Base-by-base conservation (phyloP, 1,284 basidiomycete species). In the Tilletia indica region DNA sequence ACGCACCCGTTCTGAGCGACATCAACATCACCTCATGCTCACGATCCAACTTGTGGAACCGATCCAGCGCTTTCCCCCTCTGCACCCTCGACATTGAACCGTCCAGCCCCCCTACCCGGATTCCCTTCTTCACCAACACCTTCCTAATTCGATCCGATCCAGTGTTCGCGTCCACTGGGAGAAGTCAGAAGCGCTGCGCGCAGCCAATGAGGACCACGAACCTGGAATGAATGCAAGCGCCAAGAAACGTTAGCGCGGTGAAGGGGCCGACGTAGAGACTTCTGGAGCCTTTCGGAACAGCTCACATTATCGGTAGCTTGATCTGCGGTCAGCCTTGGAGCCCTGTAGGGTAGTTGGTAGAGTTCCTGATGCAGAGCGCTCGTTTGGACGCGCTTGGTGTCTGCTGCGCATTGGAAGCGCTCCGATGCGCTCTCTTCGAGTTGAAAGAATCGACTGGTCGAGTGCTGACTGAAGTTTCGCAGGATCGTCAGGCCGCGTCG, bases 81-180 rank as follows among this genome's bases (percentile, higher is more conserved):
- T n/a, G n/a, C n/a, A n/a, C n/a, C n/a, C n/a, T n/a, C 64, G 72
- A 74, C 82, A 84, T 83, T 12, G 76, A 72, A 3, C 82, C 82
- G 68, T 84, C 82, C 5, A 84, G 74, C 36, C 78, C 75, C 5
- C 71, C 75, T 63, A 68, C 74, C 16, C 71, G 71, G 56, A 84
- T 84, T 67, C 81, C 79, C 1, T 78, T 77, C 68, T 80, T 70
- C 11, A 68, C 56, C 25, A 83, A 73, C 14, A 78, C 77, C 51
- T 73, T 76, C n/a, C n/a, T n/a, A n/a, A n/a, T n/a, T 72, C 74
- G 36, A 84, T 77, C 31, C 80, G 76, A 68, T 80, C 80, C 21
- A 84, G 74, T 82, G 83, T 84, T 63, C 74, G 76, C 12, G 81
- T 84, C 82, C 82, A 84, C 69, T 84, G 82, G 19, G 77, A 92